These are phyloP conservation scores for Daldinia childiae DNA, from an alignment of 495 filamentous ascomycete species.

Conservation along the genomic window DNA sequence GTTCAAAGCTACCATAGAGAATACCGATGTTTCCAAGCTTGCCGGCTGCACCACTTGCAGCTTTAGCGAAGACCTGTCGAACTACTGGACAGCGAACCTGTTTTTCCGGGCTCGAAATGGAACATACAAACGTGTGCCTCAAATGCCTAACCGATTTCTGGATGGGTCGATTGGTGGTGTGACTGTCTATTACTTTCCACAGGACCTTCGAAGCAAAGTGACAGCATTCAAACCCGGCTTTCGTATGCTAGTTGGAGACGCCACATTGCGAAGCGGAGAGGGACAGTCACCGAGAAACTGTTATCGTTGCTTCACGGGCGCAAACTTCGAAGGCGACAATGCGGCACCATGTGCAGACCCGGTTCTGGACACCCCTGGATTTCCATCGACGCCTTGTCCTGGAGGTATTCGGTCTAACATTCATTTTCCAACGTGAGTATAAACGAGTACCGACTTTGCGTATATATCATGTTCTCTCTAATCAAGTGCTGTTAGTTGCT, in stretches of 20 bases:
- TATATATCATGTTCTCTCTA: background rate
- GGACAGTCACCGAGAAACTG: constrained; percentile 49
- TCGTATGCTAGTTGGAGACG: constrained; percentile 35
- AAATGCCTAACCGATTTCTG: constrained; percentile 50
- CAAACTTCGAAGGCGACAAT: constrained; percentile 47
- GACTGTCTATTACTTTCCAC: constrained; percentile 56
- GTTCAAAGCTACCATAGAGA: constrained; percentile 46
- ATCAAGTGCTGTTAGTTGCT: constrained; percentile 35
- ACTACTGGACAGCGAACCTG: constrained; percentile 56
- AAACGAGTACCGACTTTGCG: background rate
- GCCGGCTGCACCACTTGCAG: constrained; percentile 48
- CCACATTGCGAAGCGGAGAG: constrained; percentile 33
- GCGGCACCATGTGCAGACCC: constrained; percentile 46
- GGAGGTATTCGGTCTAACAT: constrained; percentile 54
- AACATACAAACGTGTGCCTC: constrained; percentile 50
- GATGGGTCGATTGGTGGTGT: constrained; percentile 48
- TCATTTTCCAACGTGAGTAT: constrained; percentile 50
- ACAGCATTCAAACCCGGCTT: constrained; percentile 47
- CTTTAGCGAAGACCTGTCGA: constrained; percentile 48
- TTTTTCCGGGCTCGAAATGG: constrained; percentile 54
- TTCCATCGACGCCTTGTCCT: constrained; percentile 41
- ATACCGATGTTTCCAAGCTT: constrained; percentile 31
- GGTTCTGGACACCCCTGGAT: constrained; percentile 39
- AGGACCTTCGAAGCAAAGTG: constrained; percentile 44
- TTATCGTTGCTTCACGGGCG: constrained; percentile 49